Conservation (phyloP, 805 yeast genomes). For the Naumovozyma baii region DNA sequence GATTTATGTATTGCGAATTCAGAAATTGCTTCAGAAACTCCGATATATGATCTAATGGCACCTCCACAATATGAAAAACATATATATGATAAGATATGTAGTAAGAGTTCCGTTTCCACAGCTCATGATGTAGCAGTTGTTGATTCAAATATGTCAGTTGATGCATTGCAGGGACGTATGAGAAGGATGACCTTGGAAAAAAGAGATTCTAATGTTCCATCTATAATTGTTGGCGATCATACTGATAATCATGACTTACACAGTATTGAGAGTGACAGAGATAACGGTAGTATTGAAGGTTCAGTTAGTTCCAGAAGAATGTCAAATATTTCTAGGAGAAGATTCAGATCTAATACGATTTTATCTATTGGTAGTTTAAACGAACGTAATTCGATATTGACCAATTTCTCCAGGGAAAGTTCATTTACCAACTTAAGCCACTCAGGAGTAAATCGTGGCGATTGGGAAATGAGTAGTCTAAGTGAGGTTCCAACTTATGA, state of each 20-base stretch:
- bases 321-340: neutral
- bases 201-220: neutral
- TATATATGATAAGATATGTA: constrained; percentile 70
- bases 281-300: neutral
- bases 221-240: neutral
- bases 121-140: neutral
- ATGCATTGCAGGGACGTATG: neutral
- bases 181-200: neutral
- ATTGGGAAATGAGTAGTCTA: constrained; percentile 18
- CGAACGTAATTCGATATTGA: neutral
- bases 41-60: constrained; percentile 42
- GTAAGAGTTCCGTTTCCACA: constrained; percentile 30
- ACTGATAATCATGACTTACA: neutral
- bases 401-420: neutral
- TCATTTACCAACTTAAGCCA: neutral
- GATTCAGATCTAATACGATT: neutral
- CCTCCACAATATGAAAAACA: constrained; percentile 80
- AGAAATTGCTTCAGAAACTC: neutral
- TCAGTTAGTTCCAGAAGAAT: neutral
- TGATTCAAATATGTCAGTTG: neutral
- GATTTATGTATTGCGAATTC: neutral
- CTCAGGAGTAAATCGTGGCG: neutral
- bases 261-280: neutral
- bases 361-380: neutral
- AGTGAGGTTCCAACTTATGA: constrained; percentile 79